A percentile compares a stretch with the other conserved stretches of the same genome.
Evolutionary conservation across 2,329 filamentous ascomycete species (phyloP).

Genomic region (Aspergillus texensis): DNA sequence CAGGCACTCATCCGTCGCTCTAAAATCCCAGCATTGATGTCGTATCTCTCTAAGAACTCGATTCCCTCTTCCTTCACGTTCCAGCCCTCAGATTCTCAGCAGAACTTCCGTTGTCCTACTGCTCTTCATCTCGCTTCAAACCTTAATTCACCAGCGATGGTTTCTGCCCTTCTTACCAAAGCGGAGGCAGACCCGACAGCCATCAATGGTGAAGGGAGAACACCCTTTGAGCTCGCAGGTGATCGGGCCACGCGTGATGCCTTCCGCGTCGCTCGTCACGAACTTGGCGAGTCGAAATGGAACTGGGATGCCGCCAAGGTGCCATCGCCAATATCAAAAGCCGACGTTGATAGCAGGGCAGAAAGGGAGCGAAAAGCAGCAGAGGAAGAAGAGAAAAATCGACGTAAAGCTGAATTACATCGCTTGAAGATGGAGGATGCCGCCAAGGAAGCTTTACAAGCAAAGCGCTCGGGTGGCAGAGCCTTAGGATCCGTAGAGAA

Average conservation of each 20-base stretch:
- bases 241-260: slow-evolving; percentile 85
- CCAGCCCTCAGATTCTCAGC: slow-evolving; percentile 64
- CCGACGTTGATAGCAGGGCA: slow-evolving; percentile 70
- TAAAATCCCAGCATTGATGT: slow-evolving; percentile 82
- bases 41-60: slow-evolving; percentile 78
- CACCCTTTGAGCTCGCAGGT: slow-evolving; percentile 82
- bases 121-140: slow-evolving; percentile 84
- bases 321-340: slow-evolving; percentile 69
- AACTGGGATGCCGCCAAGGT: slow-evolving; percentile 78
- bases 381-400: slow-evolving; percentile 68
- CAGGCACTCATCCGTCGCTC: slow-evolving; percentile 86
- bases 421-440: slow-evolving; percentile 67
- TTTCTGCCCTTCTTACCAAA: slow-evolving; percentile 75
- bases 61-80: slow-evolving; percentile 75
- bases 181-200: slow-evolving; percentile 73
- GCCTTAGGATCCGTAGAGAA: slow-evolving; percentile 65
- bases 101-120: slow-evolving; percentile 79
- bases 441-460: slow-evolving; percentile 42
- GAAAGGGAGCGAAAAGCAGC: slow-evolving; percentile 71
- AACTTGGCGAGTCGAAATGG: slow-evolving; percentile 76
- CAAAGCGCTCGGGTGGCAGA: slow-evolving; percentile 56
- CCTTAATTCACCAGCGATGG: slow-evolving; percentile 75
- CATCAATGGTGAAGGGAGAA: slow-evolving; percentile 74
- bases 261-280: slow-evolving; percentile 82
- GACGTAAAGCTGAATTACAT: slow-evolving; percentile 74